A percentile compares a stretch with the other conserved stretches of the same genome.
Conservation (phyloP, 345 rosid species). For the Linum tenue region DNA sequence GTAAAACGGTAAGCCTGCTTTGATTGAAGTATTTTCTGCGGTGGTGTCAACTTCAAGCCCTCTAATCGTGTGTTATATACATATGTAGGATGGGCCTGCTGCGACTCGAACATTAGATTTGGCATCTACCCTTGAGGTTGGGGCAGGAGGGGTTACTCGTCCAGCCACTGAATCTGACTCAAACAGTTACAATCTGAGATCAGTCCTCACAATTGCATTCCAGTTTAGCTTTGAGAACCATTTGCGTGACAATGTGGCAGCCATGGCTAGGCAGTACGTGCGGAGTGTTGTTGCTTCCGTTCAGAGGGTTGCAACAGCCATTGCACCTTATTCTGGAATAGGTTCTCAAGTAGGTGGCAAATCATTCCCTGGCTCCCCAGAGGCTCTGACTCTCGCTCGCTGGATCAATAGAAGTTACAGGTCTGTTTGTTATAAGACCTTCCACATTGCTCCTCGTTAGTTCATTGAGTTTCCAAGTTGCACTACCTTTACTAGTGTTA, state of each 20-base stretch:
- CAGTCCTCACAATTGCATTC: slow-evolving; percentile 88
- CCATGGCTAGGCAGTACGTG: slow-evolving; percentile 92
- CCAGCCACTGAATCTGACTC: slow-evolving; percentile 44
- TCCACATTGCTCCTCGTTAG: not conserved
- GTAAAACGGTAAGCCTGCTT: slow-evolving; percentile 51
- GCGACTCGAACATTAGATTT: slow-evolving; percentile 73
- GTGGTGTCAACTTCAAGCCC: not conserved
- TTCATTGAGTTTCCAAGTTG: not conserved
- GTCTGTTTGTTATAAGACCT: slow-evolving; percentile 19
- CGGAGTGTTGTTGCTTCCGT: slow-evolving; percentile 83
- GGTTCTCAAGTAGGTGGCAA: slow-evolving; percentile 38
- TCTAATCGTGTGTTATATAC: not conserved
- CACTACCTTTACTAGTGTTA: not conserved
- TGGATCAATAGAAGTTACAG: slow-evolving; percentile 87
- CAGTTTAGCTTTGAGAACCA: slow-evolving; percentile 83
- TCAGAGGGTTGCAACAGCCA: slow-evolving; percentile 96
- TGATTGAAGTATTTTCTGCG: not conserved
- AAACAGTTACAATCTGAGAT: slow-evolving; percentile 53
- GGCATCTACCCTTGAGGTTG: slow-evolving; percentile 79
- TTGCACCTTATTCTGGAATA: slow-evolving; percentile 52
- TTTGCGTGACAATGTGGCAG: slow-evolving; percentile 72
- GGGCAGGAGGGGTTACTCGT: slow-evolving; percentile 51
- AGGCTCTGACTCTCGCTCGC: slow-evolving; percentile 75
- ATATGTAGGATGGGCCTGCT: slow-evolving; percentile 49
- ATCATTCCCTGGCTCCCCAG: slow-evolving; percentile 75